Percentiles rank a stretch among this genome's conserved stretches.
Conservation (phyloP, 805 yeast species). For the Sugiyamaella marilandica region DNA sequence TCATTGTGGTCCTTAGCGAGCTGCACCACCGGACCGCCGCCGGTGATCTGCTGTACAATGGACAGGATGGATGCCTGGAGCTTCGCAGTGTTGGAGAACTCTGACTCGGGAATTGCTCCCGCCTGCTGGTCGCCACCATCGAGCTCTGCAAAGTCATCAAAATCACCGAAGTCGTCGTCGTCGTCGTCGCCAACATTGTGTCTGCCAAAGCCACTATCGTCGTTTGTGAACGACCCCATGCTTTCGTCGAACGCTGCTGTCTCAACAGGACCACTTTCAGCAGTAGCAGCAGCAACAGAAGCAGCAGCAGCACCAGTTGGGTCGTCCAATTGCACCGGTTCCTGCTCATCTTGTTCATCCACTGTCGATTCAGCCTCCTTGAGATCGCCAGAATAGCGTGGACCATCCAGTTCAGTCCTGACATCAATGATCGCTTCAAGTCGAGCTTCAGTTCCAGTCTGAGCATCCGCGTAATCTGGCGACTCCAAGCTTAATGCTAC, state of each 20-base stretch:
- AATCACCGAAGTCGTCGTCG: conserved; percentile 34
- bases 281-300: too few species aligned
- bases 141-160: conserved; percentile 29
- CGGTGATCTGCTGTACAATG: conserved; percentile 4
- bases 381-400: neutral
- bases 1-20: neutral
- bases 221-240: too few species aligned
- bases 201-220: too few species aligned
- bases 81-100: conserved; percentile 21
- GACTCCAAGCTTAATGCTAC: too few species aligned
- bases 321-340: neutral
- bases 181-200: conserved; percentile 17
- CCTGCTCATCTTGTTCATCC: neutral
- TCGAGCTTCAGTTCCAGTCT: neutral
- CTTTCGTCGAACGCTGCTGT: neutral
- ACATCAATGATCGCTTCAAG: neutral
- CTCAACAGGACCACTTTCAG: neutral
- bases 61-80: conserved; percentile 16
- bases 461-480: too few species aligned
- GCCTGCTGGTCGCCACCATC: conserved; percentile 6
- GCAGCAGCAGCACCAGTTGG: neutral
- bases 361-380: too few species aligned
- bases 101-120: conserved; percentile 15
- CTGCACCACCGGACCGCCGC: neutral
- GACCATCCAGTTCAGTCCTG: neutral